Evolutionary conservation across 768 basidiomycete species (phyloP).

Genomic region (Amanita rimosa): DNA sequence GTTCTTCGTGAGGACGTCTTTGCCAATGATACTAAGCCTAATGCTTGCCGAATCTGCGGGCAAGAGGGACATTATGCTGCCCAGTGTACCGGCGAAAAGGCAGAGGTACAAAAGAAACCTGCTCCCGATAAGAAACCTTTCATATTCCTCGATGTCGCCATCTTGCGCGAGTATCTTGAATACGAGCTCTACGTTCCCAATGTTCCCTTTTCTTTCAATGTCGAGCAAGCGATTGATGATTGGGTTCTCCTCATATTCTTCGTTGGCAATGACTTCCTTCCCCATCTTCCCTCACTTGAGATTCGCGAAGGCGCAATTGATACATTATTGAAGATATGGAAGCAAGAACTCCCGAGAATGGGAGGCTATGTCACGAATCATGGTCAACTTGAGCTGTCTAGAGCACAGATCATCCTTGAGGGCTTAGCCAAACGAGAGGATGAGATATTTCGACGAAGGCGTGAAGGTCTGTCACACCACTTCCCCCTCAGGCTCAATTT

Average conservation of each 20-base stretch:
- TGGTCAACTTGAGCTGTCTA: slow-evolving; percentile 73
- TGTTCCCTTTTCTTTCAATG: slow-evolving; percentile 73
- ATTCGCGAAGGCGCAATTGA: slow-evolving; percentile 99
- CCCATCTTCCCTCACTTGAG: slow-evolving; percentile 95
- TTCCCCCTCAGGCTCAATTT: slow-evolving; percentile 7
- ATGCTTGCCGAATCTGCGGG: slow-evolving; percentile 86
- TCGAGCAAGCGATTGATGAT: slow-evolving; percentile 97
- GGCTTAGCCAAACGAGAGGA: slow-evolving; percentile 91
- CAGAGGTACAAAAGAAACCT: slow-evolving; percentile 56
- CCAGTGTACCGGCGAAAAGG: slow-evolving; percentile 79
- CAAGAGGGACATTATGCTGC: slow-evolving; percentile 93
- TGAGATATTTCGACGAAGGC: slow-evolving; percentile 86
- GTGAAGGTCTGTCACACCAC: slow-evolving; percentile 63
- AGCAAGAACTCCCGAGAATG: slow-evolving; percentile 86
- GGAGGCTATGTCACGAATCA: slow-evolving; percentile 95
- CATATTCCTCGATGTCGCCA: slow-evolving; percentile 96
- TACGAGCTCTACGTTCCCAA: slow-evolving; percentile 83
- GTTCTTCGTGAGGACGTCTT: slow-evolving; percentile 99
- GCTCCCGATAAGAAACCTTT: slow-evolving; percentile 84
- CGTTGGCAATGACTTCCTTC: slow-evolving; percentile 98
- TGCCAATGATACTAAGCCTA: slow-evolving; percentile 61
- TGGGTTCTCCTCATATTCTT: slow-evolving; percentile 99
- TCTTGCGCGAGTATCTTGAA: slow-evolving; percentile 95
- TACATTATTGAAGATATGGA: slow-evolving; percentile 93
- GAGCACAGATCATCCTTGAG: slow-evolving; percentile 92